These are phyloP conservation scores for Colletotrichum sp. DNA, from an alignment of 2,329 filamentous ascomycete genomes.

Conservation along the genomic window DNA sequence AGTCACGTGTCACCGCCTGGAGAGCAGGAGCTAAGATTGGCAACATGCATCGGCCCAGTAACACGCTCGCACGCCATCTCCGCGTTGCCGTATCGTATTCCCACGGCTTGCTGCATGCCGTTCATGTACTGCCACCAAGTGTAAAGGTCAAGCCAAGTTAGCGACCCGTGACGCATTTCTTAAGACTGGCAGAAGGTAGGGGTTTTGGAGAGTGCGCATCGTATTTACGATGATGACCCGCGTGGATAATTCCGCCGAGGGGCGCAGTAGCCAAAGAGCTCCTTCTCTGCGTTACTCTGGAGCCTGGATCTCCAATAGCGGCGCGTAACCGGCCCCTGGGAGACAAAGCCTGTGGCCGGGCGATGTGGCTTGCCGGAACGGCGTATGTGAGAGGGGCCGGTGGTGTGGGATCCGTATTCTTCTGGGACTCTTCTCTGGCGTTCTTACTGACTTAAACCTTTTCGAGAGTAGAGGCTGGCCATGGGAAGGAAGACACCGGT, in stretches of 20 bases:
- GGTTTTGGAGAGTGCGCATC: not conserved
- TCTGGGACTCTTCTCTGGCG: not conserved
- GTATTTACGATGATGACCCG: not conserved
- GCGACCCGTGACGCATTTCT: not conserved
- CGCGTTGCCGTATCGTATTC: not conserved
- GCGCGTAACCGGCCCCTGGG: not conserved
- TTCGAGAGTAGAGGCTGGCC: not conserved
- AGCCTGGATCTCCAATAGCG: not conserved
- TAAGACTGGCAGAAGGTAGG: not conserved
- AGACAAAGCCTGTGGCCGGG: not conserved
- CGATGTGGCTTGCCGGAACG: not conserved
- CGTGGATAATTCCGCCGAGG: not conserved
- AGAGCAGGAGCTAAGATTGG: not conserved
- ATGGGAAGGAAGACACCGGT: not conserved
- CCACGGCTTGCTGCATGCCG: not conserved
- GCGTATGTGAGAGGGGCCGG: not conserved
- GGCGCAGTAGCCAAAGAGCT: not conserved
- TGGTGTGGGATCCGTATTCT: not conserved
- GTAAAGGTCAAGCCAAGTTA: not conserved
- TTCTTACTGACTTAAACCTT: not conserved
- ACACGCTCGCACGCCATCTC: not conserved
- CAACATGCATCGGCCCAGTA: not conserved
- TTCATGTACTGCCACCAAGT: not conserved
- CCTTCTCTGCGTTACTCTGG: not conserved
- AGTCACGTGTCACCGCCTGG: not conserved